Evolutionary conservation across 495 filamentous ascomycete genomes (phyloP), one percentile per base, ranked within the genome.

Genomic region (Aspergillus coremiiformis): DNA sequence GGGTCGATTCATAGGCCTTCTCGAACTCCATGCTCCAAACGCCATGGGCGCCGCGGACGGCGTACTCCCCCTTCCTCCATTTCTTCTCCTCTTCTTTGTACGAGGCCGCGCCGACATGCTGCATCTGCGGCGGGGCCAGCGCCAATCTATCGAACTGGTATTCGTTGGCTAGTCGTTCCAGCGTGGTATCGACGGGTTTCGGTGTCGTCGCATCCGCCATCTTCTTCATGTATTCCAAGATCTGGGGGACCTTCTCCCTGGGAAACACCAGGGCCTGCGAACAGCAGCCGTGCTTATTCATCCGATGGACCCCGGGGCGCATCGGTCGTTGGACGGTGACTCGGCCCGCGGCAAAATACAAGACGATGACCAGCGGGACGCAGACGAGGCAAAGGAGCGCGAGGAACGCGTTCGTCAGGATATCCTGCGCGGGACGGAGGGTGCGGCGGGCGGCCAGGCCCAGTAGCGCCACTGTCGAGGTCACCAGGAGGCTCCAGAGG

Each of bases 261-360:
- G 64, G 64, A 41, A 67, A 71, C 6, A 68, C 37, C 9, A 71
- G 56, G 7, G 65, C 68, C 45, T 71, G 68, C 27, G 67, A 68
- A 56, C 68, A 71, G 51, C 68, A 71, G 12, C 68, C 68, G 17
- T 64, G 64, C 9, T 55, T 33, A 11, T 69, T 64, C 68, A 71
- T 71, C 20, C 53, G 23, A 30, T 66, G 59, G 15, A 71, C 43
- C 0, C 68, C 68, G n/a, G 62, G 53, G 15, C 33, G 51, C 51
- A 64, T 53, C 7, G 67, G 68, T 8, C 63, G 55, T 61, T 41
- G 37, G 17, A 68, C 57, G 9, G 73, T 70, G 10, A 69, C 56
- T 11, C 70, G 66, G 22, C 72, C 70, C 10, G 67, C 62, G 27
- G 67, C 48, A 44, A 73, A 68, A 30, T 66, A 68, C 21, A 75